Conservation (phyloP, 768 basidiomycete genomes). For the Amanita exitialis region DNA sequence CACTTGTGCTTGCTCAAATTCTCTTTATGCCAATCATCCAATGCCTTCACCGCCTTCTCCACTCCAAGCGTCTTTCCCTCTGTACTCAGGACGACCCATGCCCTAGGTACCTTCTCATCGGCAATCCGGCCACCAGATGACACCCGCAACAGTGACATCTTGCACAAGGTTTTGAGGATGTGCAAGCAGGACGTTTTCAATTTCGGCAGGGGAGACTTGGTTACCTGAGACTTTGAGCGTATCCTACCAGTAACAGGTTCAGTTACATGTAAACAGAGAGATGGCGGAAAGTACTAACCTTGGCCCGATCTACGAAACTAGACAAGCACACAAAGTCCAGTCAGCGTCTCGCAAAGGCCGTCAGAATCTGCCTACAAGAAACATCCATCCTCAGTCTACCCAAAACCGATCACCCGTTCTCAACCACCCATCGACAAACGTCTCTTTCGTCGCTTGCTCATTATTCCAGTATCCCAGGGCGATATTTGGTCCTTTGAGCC, state of each 20-base stretch:
- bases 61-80: slow-evolving; percentile 41
- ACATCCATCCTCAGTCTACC: slow-evolving; percentile 46
- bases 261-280: background rate
- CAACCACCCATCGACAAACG: slow-evolving; percentile 68
- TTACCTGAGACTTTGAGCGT: slow-evolving; percentile 71
- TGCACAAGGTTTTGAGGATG: slow-evolving; percentile 52
- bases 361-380: slow-evolving; percentile 43
- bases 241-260: slow-evolving; percentile 35
- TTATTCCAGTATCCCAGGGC: slow-evolving; percentile 69
- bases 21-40: slow-evolving; percentile 53
- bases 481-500: slow-evolving; percentile 43
- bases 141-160: slow-evolving; percentile 67
- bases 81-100: slow-evolving; percentile 64
- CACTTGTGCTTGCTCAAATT: slow-evolving; percentile 70
- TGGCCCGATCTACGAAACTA: slow-evolving; percentile 70
- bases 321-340: background rate
- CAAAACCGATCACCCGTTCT: slow-evolving; percentile 64
- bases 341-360: background rate
- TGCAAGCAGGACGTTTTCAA: slow-evolving; percentile 53
- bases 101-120: slow-evolving; percentile 68
- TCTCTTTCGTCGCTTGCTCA: slow-evolving; percentile 50
- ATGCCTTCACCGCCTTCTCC: slow-evolving; percentile 25
- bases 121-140: slow-evolving; percentile 58
- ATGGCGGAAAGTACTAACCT: slow-evolving; percentile 30
- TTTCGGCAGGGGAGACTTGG: slow-evolving; percentile 76